phyloP scores from a whole-genome alignment of 2,329 filamentous ascomycete species.

The Drechslerella coelobrocha region DNA sequence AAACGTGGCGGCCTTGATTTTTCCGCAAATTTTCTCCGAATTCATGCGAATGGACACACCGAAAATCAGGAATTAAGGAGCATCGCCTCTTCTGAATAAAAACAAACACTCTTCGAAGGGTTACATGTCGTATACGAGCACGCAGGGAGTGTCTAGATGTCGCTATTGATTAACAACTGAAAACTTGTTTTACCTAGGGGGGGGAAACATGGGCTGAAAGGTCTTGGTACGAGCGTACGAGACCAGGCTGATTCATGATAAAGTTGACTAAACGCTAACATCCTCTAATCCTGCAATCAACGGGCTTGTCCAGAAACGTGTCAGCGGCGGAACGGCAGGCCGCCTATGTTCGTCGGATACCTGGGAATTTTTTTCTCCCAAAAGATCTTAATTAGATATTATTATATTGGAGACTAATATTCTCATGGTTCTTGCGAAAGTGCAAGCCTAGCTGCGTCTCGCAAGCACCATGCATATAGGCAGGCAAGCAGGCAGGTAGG shows the following conservation, averaged over 20 bases:
- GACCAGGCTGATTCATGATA: constrained; percentile 4
- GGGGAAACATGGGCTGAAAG: background rate
- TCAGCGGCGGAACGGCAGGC: constrained; percentile 49
- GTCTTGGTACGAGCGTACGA: too few relatives aligned
- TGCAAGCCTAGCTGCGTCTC: background rate
- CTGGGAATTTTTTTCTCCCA: constrained; percentile 42
- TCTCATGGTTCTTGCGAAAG: background rate
- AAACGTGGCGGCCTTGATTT: constrained; percentile 52
- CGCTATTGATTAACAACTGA: background rate
- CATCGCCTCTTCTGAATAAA: constrained; percentile 28
- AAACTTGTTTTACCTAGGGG: background rate
- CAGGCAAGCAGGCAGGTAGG: background rate
- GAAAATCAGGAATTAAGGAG: constrained; percentile 45
- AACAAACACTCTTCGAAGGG: constrained; percentile 3
- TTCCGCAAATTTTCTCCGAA: constrained; percentile 52
- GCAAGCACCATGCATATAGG: background rate
- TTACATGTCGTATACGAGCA: background rate
- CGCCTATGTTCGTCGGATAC: constrained; percentile 32
- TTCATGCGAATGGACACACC: constrained; percentile 18
- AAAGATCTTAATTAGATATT: constrained; percentile 40
- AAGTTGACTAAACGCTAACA: constrained; percentile 2
- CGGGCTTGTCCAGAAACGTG: constrained; percentile 47
- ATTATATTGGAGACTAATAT: background rate
- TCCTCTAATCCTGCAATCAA: background rate
- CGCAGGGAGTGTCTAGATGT: background rate